phyloP scores from a whole-genome alignment of 148 eudicot species.

The Vaccinium myrtillus region DNA sequence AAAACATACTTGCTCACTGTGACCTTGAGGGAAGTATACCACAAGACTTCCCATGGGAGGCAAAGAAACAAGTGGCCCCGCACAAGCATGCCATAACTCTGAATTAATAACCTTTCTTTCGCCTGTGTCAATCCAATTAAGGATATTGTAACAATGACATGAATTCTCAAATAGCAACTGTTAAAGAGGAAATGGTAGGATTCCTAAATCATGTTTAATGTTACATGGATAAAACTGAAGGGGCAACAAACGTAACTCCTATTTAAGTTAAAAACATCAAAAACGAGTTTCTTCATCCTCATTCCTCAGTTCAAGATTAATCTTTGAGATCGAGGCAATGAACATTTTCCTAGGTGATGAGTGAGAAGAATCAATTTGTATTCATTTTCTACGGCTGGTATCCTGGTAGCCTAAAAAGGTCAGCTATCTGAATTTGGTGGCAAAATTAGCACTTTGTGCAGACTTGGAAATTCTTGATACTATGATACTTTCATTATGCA shows the following conservation, averaged over 20 bases:
- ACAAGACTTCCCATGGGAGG: conserved; percentile 96
- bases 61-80: conserved; percentile 88
- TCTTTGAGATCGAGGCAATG: neutral
- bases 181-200: neutral
- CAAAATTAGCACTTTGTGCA: neutral
- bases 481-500: neutral
- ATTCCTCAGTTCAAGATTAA: neutral
- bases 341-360: neutral
- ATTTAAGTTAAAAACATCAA: neutral
- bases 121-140: conserved; percentile 35
- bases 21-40: conserved; percentile 98
- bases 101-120: conserved; percentile 74
- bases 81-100: conserved; percentile 99
- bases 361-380: neutral
- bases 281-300: neutral
- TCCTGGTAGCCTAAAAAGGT: neutral
- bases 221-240: neutral
- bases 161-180: neutral
- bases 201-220: neutral
- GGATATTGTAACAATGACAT: neutral
- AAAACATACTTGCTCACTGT: conserved; percentile 88
- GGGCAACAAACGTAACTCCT: neutral
- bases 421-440: neutral
- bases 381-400: neutral
- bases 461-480: neutral